Evolutionary conservation across 2,329 filamentous ascomycete genomes (phyloP).

Genomic region (Tolypocladium nubicola): DNA sequence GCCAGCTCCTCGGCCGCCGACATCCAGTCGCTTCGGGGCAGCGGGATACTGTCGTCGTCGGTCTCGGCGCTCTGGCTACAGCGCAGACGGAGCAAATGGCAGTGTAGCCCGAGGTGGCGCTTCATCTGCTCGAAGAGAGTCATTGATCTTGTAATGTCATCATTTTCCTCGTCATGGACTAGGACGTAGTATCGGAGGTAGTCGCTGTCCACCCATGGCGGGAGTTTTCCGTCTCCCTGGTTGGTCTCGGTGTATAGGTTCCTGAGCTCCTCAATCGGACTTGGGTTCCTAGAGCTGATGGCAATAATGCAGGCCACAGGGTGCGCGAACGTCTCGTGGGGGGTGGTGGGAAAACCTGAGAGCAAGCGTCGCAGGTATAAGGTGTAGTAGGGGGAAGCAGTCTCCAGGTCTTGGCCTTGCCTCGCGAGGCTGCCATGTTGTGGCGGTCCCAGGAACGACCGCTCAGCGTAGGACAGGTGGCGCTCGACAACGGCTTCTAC

Average conservation of each 20-base stretch:
- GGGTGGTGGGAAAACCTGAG: constrained; percentile 64
- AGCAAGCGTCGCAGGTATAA: constrained; percentile 76
- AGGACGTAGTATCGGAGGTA: constrained; percentile 94
- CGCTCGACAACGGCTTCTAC: constrained; percentile 74
- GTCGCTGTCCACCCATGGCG: constrained; percentile 80
- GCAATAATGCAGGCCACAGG: constrained; percentile 91
- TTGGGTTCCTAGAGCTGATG: constrained; percentile 77
- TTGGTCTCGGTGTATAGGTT: constrained; percentile 79
- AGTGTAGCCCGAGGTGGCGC: constrained; percentile 91
- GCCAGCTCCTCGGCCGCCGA: constrained; percentile 76
- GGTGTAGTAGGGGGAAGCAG: constrained; percentile 70
- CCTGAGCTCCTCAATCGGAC: constrained; percentile 78
- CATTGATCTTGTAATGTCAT: constrained; percentile 85
- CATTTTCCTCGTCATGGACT: constrained; percentile 90
- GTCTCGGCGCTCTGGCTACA: constrained; percentile 78
- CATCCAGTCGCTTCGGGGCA: constrained; percentile 82
- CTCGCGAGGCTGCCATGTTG: constrained; percentile 27
- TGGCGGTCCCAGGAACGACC: constrained; percentile 30
- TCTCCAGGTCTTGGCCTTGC: constrained; percentile 33
- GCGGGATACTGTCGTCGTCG: constrained; percentile 78
- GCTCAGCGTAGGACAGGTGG: constrained; percentile 68
- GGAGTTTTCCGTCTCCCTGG: constrained; percentile 61
- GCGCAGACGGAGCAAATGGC: constrained; percentile 77
- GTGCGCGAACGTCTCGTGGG: constrained; percentile 89
- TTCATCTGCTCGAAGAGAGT: constrained; percentile 97